Base-by-base conservation (phyloP, 345 rosid genomes). In the Gossypium thurberi region DNA sequence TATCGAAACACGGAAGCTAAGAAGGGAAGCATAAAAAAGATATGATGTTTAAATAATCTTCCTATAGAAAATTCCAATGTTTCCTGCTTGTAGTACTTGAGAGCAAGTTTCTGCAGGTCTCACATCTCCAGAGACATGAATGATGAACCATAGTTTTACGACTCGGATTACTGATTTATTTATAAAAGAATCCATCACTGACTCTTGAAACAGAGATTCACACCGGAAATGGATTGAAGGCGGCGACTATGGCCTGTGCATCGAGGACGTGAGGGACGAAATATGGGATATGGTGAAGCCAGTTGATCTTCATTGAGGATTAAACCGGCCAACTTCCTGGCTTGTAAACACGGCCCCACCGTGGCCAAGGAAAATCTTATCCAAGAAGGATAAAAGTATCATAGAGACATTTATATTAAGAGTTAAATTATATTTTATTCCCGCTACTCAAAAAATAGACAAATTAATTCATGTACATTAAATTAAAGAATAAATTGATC, bases 211-310 rank as follows among this genome's bases (percentile, higher is more conserved):
- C 93, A 95, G 99, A 81, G 99, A 93, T 56, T 97, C 93, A 28
- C 99, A 95, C 78, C 94, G 88, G 77, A 95, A 95, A 78, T 95
- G 99, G 98, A 91, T 90, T 0, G 99, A 95, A 84, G 99, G 98
- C n/a, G 94, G 96, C 47, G 91, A 95, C 86, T 92, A 91, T 40
- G 98, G 93, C 76, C 73, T 95, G 51, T 93, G 98, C 65, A 92
- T 95, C 5, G 98, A 92, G 65, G 99, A 92, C 70, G 99, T 95
- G 10, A 85, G 98, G 79, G 98, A 91, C 68, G 97, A 95, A 80
- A 92, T 93, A 73, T 93, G 98, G 99, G 98, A 95, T 75, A 92
- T 93, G 99, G 98, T 92, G 67, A 95, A 93, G 84, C 98, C 97
- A 46, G 79, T 81, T 44, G 98, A 95, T 81, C 91, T 28, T 28